Evolutionary conservation across 441 rosid species (phyloP).

Genomic region (Aquilaria agallochum): DNA sequence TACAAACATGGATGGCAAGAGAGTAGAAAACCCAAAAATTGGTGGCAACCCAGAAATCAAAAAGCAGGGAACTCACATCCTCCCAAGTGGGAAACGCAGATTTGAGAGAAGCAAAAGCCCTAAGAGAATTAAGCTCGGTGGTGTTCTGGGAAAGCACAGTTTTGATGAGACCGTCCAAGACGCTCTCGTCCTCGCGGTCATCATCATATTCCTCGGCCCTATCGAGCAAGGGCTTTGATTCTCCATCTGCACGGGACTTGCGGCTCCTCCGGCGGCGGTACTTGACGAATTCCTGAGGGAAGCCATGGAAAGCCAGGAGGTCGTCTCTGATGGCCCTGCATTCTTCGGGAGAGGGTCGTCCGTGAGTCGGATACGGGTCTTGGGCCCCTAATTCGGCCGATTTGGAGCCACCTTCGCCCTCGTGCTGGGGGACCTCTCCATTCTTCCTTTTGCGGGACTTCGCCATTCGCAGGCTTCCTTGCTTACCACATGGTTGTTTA

Average conservation of each 20-base stretch:
- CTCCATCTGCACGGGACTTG: background rate
- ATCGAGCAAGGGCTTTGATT: slow-evolving; percentile 19
- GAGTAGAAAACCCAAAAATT: too few relatives aligned
- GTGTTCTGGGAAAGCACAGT: slow-evolving; percentile 83
- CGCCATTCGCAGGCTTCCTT: slow-evolving; percentile 26
- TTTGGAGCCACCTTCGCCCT: slow-evolving; percentile 17
- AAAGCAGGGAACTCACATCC: slow-evolving; percentile 34
- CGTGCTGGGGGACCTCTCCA: slow-evolving; percentile 9
- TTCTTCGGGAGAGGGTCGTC: slow-evolving; percentile 53
- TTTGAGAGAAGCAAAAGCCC: slow-evolving; percentile 77
- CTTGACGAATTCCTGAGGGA: slow-evolving; percentile 59
- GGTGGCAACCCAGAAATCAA: slow-evolving; percentile 1
- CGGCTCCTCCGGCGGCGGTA: slow-evolving; percentile 45
- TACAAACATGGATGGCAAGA: too few relatives aligned
- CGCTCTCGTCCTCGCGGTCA: slow-evolving; percentile 40
- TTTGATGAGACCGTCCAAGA: slow-evolving; percentile 75
- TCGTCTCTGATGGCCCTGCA: slow-evolving; percentile 63
- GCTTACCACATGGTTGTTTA: too few relatives aligned
- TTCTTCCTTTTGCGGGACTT: slow-evolving; percentile 44
- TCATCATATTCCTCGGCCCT: slow-evolving; percentile 13
- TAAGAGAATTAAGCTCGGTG: slow-evolving; percentile 59
- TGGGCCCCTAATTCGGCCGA: slow-evolving; percentile 20
- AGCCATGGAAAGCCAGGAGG: slow-evolving; percentile 67
- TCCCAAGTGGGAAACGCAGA: slow-evolving; percentile 66
- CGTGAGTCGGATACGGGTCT: slow-evolving; percentile 51